Evolutionary conservation across 2,329 filamentous ascomycete genomes (phyloP).

Genomic region (Aspergillus novofumigatus): DNA sequence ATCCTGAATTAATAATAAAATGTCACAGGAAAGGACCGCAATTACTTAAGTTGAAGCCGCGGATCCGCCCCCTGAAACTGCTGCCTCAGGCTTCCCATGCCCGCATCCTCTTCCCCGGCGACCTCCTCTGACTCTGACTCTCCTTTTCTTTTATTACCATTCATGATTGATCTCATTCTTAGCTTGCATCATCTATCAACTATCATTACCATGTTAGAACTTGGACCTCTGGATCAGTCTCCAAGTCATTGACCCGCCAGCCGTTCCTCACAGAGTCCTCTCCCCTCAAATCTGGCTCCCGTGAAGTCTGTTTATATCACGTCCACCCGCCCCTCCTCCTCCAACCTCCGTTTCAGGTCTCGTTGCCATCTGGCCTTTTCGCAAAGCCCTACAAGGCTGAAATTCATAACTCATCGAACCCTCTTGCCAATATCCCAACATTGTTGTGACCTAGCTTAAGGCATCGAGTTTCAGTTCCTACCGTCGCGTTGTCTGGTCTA

Average conservation of each 20-base stretch:
- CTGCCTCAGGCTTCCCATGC: constrained; percentile 6
- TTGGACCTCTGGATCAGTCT: neutral
- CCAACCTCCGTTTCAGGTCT: constrained; percentile 4
- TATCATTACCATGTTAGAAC: neutral
- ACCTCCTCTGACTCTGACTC: constrained; percentile 7
- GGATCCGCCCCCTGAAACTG: constrained; percentile 18
- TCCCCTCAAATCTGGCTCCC: neutral
- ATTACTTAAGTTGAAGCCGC: constrained; percentile 11
- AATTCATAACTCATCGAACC: neutral
- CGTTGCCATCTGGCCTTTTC: neutral
- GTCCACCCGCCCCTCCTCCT: constrained; percentile 9
- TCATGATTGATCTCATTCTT: neutral
- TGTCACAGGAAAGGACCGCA: neutral
- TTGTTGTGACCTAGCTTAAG: neutral
- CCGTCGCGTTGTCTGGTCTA: neutral
- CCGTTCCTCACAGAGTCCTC: neutral
- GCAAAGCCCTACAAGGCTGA: neutral
- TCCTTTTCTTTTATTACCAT: neutral
- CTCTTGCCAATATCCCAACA: neutral
- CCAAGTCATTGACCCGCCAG: neutral
- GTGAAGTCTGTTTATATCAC: constrained; percentile 17
- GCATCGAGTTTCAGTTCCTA: neutral
- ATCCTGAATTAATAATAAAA: neutral
- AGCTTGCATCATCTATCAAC: constrained; percentile 1
- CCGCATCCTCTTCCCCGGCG: neutral